Evolutionary conservation across 257 asterid genomes (phyloP).

Genomic region (Petrea volubilis): DNA sequence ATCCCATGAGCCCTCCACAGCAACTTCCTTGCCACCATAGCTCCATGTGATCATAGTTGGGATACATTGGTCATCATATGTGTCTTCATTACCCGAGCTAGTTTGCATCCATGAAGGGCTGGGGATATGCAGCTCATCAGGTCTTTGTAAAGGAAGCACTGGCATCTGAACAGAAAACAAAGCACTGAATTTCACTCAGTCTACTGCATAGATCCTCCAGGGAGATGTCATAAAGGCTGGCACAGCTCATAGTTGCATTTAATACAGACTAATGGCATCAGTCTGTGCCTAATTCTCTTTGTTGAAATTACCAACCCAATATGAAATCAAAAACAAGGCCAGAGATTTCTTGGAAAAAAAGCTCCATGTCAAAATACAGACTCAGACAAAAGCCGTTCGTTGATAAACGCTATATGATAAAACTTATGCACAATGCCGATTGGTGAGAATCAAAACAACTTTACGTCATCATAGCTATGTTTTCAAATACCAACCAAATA

Average conservation of each 20-base stretch:
- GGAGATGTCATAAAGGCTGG: neutral
- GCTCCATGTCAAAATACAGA: neutral
- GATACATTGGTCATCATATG: slow-evolving; percentile 63
- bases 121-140: slow-evolving; percentile 79
- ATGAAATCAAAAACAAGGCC: neutral
- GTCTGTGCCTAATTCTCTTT: neutral
- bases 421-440: neutral
- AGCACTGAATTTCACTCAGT: slow-evolving; percentile 5
- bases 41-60: slow-evolving; percentile 97
- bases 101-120: slow-evolving; percentile 91
- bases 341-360: neutral
- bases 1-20: slow-evolving; percentile 99
- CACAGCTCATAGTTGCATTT: slow-evolving; percentile 1
- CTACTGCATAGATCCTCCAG: slow-evolving; percentile 6
- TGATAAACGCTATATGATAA: neutral
- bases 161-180: slow-evolving; percentile 67
- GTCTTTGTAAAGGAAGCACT: slow-evolving; percentile 88
- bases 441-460: neutral
- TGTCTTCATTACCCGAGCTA: slow-evolving; percentile 66
- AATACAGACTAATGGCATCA: neutral
- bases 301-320: neutral
- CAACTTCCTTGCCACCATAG: slow-evolving; percentile 79
- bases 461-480: neutral
- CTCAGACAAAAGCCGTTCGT: neutral
- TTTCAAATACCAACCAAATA: neutral